phyloP scores from a whole-genome alignment of 768 basidiomycete species.

The Suillus paluster region DNA sequence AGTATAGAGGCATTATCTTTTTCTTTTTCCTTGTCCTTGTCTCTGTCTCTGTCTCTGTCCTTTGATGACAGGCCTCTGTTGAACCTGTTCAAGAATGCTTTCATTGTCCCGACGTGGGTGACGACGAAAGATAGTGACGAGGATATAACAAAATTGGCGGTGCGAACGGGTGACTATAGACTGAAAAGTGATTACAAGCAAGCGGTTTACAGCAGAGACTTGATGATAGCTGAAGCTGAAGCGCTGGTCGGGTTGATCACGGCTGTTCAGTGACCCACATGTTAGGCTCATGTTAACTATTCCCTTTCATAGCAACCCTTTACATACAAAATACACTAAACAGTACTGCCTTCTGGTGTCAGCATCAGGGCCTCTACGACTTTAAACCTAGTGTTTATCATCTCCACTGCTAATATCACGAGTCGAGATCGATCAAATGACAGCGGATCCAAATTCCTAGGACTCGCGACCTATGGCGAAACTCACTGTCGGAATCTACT shows the following conservation, averaged over 20 bases:
- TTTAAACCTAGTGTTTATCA: too few relatives aligned
- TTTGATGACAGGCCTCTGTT: constrained; percentile 61
- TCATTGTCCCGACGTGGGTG: constrained; percentile 53
- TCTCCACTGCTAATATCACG: too few relatives aligned
- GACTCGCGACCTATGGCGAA: not conserved
- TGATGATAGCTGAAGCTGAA: not conserved
- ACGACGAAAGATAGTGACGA: not conserved
- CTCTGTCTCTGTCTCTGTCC: constrained; percentile 65
- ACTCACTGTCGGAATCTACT: constrained; percentile 2
- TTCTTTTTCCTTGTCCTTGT: constrained; percentile 42
- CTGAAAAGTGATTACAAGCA: constrained; percentile 14
- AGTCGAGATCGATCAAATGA: too few relatives aligned
- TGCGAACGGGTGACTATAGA: too few relatives aligned
- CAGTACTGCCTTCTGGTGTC: too few relatives aligned
- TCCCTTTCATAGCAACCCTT: constrained; percentile 2
- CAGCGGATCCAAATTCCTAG: constrained; percentile 1
- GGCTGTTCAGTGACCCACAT: constrained; percentile 1
- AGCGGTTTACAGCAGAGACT: not conserved
- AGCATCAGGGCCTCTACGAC: too few relatives aligned
- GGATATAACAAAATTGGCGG: not conserved
- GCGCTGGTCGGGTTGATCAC: not conserved
- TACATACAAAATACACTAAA: constrained; percentile 8
- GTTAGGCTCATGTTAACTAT: not conserved
- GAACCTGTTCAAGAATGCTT: constrained; percentile 81
- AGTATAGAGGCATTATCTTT: constrained; percentile 31